Evolutionary conservation across 164 flowering plant genomes (phyloP), one percentile per base, ranked within the genome.

Genomic region (Nelumbo lutea): DNA sequence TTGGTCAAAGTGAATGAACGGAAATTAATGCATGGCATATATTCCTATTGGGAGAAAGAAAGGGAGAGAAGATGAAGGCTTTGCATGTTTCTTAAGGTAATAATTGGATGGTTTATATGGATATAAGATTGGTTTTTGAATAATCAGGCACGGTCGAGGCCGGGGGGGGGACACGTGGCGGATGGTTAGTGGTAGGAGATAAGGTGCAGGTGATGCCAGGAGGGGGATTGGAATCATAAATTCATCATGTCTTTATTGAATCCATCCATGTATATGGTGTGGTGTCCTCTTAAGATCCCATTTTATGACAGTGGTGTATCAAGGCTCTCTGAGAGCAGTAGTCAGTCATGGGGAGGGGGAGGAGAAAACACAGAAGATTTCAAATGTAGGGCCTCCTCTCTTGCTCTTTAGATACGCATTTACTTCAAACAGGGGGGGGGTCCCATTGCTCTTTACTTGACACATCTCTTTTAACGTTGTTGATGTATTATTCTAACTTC

Each of bases 211-310:
- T 68, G 64, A 68, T 59, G 51, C 14, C 7, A 15, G 43, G 41
- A 56, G 50, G 41, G 56, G 53, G 15, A 56, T 13, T 65, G 50
- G 72, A 75, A 75, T 75, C 78, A 67, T 71, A 75, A 75, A 57
- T 69, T 68, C 67, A 82, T 79, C 66, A 73, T 75, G 39, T 61
- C 50, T 59, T 66, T 53, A 62, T 73, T 69, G 82, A 79, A 75
- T 71, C 78, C 74, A 72, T 59, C 62, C 57, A 64, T 51, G 27
- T 27, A 27, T 27, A 27, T 27, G 27, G 27, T 27, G 39, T 65
- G 68, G 72, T 62, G 72, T 62, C 66, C 59, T 61, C 63, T 70
- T 68, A 68, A 52, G 65, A 71, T 73, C 66, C 70, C 66, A 41
- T 61, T 56, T 60, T 44, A 57, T 52, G 15, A 56, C n/a, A 51